Evolutionary conservation across 768 basidiomycete species (phyloP).

Genomic region (Grammothele lineata): DNA sequence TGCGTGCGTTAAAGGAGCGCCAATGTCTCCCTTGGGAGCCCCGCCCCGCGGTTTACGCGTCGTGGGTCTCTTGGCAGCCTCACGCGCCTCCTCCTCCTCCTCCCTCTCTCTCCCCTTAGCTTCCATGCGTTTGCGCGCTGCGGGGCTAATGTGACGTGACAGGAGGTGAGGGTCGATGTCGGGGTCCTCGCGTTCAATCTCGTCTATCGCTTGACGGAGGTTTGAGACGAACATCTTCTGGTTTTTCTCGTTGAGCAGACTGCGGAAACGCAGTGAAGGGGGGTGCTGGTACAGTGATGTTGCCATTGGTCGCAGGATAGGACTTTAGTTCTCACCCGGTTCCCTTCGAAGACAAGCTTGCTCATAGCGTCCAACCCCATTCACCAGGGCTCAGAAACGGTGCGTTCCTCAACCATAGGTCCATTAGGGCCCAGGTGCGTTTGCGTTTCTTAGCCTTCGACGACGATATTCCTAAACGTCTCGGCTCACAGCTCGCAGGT

Average conservation of each 20-base stretch:
- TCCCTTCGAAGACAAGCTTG: too few species aligned
- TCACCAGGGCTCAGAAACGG: too few species aligned
- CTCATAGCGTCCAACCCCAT: too few species aligned
- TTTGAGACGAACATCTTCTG: conserved; percentile 44
- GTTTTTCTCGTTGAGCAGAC: conserved; percentile 38
- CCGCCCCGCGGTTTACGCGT: conserved; percentile 29
- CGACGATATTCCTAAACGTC: too few species aligned
- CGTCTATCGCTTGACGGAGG: conserved; percentile 44
- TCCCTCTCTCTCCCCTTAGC: conserved; percentile 35
- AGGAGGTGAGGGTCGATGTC: conserved; percentile 40
- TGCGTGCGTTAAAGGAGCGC: conserved; percentile 24
- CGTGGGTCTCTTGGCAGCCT: conserved; percentile 29
- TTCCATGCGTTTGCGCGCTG: conserved; percentile 40
- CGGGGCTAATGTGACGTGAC: conserved; percentile 44
- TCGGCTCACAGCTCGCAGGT: too few species aligned
- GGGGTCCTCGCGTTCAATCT: conserved; percentile 42
- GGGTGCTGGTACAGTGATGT: conserved; percentile 24
- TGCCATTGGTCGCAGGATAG: conserved; percentile 29
- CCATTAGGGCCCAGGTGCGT: too few species aligned
- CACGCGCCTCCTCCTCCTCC: conserved; percentile 46
- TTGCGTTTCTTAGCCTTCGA: too few species aligned
- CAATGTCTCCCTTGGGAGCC: conserved; percentile 34
- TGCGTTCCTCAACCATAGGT: too few species aligned
- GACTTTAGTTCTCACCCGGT: conserved; percentile 60
- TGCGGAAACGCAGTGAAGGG: conserved; percentile 46